Conservation (phyloP, 1,139 yeast species). For the Debaryomyces sp. region DNA sequence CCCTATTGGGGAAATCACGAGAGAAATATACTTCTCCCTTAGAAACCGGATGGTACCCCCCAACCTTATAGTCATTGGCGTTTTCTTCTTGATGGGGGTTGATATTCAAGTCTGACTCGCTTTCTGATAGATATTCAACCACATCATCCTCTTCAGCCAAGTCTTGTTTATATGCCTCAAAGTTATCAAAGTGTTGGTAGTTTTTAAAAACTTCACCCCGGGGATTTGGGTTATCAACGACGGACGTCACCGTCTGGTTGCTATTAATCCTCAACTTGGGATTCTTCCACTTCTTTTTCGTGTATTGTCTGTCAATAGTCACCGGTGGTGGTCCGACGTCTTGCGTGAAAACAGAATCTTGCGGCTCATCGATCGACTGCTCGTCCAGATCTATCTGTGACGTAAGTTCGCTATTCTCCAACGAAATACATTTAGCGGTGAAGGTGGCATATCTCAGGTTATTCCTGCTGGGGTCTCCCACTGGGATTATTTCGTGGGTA, state of each 20-base stretch:
- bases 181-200: not conserved
- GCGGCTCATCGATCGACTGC: conserved; percentile 4
- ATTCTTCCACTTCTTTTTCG: not conserved
- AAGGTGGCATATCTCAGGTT: conserved; percentile 31
- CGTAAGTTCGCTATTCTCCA: conserved; percentile 47
- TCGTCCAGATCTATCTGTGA: conserved; percentile 20
- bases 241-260: not conserved
- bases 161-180: conserved; percentile 6
- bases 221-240: not conserved
- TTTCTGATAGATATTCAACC: conserved; percentile 20
- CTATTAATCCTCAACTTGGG: not conserved
- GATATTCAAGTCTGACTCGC: conserved; percentile 29
- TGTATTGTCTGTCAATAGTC: not conserved
- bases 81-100: conserved; percentile 45
- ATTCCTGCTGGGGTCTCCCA: not conserved
- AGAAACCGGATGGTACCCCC: conserved; percentile 47
- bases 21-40: conserved; percentile 43
- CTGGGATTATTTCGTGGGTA: conserved; percentile 8
- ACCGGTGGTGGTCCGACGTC: not conserved
- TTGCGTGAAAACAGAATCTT: not conserved
- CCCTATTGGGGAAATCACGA: conserved; percentile 22
- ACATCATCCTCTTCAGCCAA: conserved; percentile 11
- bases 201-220: not conserved
- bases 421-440: conserved; percentile 42
- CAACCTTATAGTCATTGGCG: conserved; percentile 38